These are phyloP conservation scores for Lentithecium fluviatile DNA, from an alignment of 495 filamentous ascomycete genomes.

Conservation along the genomic window DNA sequence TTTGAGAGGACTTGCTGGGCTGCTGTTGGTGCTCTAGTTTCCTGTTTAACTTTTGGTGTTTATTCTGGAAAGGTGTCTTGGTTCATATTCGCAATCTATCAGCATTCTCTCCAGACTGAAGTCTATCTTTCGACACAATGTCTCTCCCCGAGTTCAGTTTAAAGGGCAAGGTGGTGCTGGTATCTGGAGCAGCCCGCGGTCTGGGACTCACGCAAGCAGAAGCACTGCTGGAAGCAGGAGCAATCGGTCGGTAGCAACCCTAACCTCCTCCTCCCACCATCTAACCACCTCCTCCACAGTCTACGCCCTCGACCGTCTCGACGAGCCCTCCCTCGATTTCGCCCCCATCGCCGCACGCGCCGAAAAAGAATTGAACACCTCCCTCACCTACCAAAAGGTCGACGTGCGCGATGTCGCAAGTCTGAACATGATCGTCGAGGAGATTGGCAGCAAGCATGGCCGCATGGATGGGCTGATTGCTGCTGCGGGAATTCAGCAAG, in stretches of 20 bases:
- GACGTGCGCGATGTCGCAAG: slow-evolving; percentile 76
- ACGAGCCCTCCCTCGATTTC: slow-evolving; percentile 58
- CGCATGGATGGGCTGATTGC: slow-evolving; percentile 78
- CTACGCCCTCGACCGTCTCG: slow-evolving; percentile 57
- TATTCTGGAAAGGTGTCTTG: too few species aligned
- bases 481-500: slow-evolving; percentile 47
- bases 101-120: too few species aligned
- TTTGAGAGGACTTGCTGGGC: too few species aligned
- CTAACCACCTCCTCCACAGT: slow-evolving; percentile 42
- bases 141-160: slow-evolving; percentile 75
- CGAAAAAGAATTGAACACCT: slow-evolving; percentile 62
- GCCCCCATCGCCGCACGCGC: slow-evolving; percentile 63
- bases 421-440: slow-evolving; percentile 64
- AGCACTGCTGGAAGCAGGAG: slow-evolving; percentile 77
- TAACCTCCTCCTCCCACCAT: background rate
- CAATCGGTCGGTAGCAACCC: slow-evolving; percentile 49
- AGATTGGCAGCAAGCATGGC: slow-evolving; percentile 68
- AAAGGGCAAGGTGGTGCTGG: slow-evolving; percentile 69
- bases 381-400: slow-evolving; percentile 74
- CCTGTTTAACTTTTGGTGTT: too few species aligned
- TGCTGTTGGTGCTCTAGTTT: too few species aligned
- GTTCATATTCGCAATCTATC: too few species aligned
- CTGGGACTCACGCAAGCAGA: slow-evolving; percentile 77
- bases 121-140: background rate
- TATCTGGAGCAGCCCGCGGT: slow-evolving; percentile 77